Percentiles rank a stretch among this genome's conserved stretches.
Conservation (phyloP, 139 green algal genomes). For the Chlorella sp. region DNA sequence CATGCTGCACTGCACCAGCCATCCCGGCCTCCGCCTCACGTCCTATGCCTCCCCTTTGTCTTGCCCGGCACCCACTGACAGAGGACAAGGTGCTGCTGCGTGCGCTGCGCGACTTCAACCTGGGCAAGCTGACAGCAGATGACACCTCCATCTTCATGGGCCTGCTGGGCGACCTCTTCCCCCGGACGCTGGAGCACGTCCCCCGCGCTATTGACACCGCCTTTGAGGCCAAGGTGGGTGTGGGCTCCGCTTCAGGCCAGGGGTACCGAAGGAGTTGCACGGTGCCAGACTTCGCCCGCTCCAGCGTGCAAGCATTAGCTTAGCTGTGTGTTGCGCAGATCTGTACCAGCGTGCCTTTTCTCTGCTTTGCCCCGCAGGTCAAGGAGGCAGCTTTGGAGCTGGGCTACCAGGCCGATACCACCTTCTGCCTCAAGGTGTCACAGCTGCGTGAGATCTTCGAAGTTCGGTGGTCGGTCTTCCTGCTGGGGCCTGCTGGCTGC, state of each 20-base stretch:
- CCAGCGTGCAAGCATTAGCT: no score
- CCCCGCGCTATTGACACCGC: constrained; percentile 75
- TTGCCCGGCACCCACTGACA: neutral
- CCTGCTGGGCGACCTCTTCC: constrained; percentile 95
- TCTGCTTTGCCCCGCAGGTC: constrained; percentile 41
- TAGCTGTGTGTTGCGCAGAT: no score
- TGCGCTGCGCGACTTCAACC: constrained; percentile 95
- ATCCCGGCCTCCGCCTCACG: no score
- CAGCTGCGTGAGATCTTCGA: constrained; percentile 83
- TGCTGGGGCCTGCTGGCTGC: constrained; percentile 89
- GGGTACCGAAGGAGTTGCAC: no score
- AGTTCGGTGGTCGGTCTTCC: constrained; percentile 94
- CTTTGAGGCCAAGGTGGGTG: constrained; percentile 80
- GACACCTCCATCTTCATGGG: constrained; percentile 93
- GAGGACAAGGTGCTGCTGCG: constrained; percentile 79
- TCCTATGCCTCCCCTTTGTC: neutral
- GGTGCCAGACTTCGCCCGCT: no score
- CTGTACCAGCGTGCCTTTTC: no score
- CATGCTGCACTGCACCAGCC: neutral
- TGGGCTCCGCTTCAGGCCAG: neutral
- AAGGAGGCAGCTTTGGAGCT: constrained; percentile 81
- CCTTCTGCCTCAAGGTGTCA: constrained; percentile 91
- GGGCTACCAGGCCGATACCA: constrained; percentile 87
- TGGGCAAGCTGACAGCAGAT: constrained; percentile 92
- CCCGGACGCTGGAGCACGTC: constrained; percentile 84